These are phyloP conservation scores for Sclerotinia spermophila DNA, from an alignment of 2,329 filamentous ascomycete species.

Conservation along the genomic window DNA sequence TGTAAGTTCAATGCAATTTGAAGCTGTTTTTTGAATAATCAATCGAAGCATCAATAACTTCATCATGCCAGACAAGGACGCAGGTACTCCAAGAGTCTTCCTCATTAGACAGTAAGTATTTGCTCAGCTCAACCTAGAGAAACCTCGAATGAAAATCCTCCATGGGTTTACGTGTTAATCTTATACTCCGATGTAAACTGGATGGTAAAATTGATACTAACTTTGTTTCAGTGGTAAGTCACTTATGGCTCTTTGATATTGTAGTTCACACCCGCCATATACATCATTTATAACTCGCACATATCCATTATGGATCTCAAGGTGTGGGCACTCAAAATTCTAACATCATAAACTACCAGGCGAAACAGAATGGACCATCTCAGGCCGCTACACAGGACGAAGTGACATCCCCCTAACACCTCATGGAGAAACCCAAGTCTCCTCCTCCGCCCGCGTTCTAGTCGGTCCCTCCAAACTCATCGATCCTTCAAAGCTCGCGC, in stretches of 20 bases:
- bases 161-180: not conserved
- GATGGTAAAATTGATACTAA: not conserved
- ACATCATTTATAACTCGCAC: not conserved
- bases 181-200: not conserved
- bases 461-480: constrained; percentile 47
- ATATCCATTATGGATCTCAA: too few species aligned
- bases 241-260: not conserved
- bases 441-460: constrained; percentile 40
- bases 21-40: not conserved
- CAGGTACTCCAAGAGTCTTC: constrained; percentile 40
- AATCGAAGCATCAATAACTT: not conserved
- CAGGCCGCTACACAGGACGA: constrained; percentile 44
- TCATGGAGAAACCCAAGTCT: constrained; percentile 44
- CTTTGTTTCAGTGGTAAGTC: constrained; percentile 18
- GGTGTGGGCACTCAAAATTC: not conserved
- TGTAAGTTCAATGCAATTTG: not conserved
- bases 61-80: constrained; percentile 39
- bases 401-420: constrained; percentile 42
- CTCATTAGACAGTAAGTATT: constrained; percentile 40
- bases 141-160: not conserved
- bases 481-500: constrained; percentile 44
- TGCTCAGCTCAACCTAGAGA: not conserved
- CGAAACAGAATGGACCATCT: constrained; percentile 47
- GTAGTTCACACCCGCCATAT: not conserved
- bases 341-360: constrained; percentile 32